A percentile compares a stretch with the other conserved stretches of the same genome.
Conservation (phyloP, 768 basidiomycete species). For the Cystobasidiopsis lactophilus region DNA sequence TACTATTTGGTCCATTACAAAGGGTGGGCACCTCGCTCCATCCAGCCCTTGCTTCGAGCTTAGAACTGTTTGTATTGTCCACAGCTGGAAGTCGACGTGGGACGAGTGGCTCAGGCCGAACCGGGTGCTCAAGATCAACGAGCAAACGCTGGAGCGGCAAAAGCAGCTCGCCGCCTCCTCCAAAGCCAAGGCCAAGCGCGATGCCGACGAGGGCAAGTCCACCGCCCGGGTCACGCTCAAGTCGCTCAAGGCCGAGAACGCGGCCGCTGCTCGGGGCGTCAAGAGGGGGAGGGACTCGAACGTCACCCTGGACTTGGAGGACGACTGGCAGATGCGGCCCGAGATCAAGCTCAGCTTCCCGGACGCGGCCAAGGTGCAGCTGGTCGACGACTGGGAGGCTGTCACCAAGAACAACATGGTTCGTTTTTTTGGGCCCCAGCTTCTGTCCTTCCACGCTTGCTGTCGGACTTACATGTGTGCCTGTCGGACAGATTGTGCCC, state of each 20-base stretch:
- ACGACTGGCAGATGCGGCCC: conserved; percentile 29
- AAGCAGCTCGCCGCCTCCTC: conserved; percentile 36
- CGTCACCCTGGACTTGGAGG: conserved; percentile 26
- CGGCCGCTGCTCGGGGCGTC: conserved; percentile 32
- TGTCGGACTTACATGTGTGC: not conserved
- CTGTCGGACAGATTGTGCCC: conserved; percentile 43
- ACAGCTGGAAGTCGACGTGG: conserved; percentile 30
- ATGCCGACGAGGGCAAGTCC: conserved; percentile 5
- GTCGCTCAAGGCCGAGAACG: conserved; percentile 42
- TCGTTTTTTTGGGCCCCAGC: too few species aligned
- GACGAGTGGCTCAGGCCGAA: conserved; percentile 81
- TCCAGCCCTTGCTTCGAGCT: conserved; percentile 20
- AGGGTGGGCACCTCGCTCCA: conserved; percentile 93
- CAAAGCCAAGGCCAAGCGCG: conserved; percentile 22
- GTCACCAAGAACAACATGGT: conserved; percentile 89
- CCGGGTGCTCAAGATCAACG: conserved; percentile 65
- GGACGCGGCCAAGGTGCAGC: conserved; percentile 61
- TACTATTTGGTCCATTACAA: conserved; percentile 97
- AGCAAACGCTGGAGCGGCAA: conserved; percentile 54
- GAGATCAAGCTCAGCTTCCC: conserved; percentile 82
- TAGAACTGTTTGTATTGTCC: too few species aligned
- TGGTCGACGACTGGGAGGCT: conserved; percentile 96
- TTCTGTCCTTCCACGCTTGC: not conserved
- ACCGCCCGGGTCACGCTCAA: conserved; percentile 16
- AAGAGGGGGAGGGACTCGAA: conserved; percentile 20